Evolutionary conservation across 2,329 filamentous ascomycete species (phyloP), one percentile per base, ranked within the genome.

Genomic region (Cladosporium halotolerans): DNA sequence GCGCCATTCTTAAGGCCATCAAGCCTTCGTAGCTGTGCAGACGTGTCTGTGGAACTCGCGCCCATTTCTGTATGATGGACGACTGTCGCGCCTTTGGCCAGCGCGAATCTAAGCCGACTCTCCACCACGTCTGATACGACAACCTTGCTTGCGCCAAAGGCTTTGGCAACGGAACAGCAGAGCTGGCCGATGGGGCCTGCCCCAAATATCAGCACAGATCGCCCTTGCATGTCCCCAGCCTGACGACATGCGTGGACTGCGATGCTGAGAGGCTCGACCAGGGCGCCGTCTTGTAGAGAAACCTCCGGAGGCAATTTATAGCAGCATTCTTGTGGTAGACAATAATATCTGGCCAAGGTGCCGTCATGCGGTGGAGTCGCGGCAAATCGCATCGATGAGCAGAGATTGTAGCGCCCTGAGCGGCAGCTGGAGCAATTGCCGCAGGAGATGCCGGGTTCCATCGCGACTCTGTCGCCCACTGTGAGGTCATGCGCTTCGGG

Each of bases 181-280:
- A 46, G 82, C 76, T 84, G 71, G 1, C 81, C 81, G 49, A 84
- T 82, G 2, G 81, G 80, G 0, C 81, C 81, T 10, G 81, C 81
- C 31, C 81, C 81, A 59, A 79, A 83, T 44, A 84, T 66, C 1
- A 82, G 69, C 2, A 75, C 74, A 45, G 46, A 56, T 36, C 60
- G 40, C n/a, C 61, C 60, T 19, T 55, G 59, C 46, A 58, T 55
- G 45, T 60, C 53, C 13, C 53, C 53, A 11, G 57, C 58, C 23
- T 57, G 60, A 23, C 50, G 53, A 8, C 54, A 52, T 5, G 74
- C 73, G 42, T 76, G 72, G 2, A 76, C 73, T 0, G 77, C 76
- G 1, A 80, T 76, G 0, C 75, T 71, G 0, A 79, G 63, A 0
- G 78, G 78, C 60, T 81, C 78, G 1, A 78, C 70, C 7, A 81